Base-by-base conservation (phyloP, 106 monocot species). In the Narthecium ossifragum region DNA sequence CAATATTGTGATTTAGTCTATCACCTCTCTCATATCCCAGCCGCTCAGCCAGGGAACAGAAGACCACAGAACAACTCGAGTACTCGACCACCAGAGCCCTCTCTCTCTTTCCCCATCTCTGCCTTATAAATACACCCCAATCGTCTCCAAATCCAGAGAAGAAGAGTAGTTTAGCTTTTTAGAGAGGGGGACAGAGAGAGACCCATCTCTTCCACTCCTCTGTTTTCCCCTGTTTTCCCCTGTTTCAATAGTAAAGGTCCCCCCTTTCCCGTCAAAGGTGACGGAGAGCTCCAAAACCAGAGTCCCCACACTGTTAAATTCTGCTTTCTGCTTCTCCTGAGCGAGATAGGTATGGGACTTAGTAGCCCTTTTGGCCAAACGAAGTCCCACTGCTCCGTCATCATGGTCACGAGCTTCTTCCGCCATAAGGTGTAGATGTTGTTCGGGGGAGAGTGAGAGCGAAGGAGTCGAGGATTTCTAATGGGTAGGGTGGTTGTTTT, bases 351-450 rank as follows among this genome's bases (percentile, higher is more conserved):
- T 40, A 78, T 85, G 85, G 80, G 70, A 17, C 34, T 71, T 18
- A 20, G 60, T 24, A 60, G 52, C 33, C 59, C 57, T 18, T 53
- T 31, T 20, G 49, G 72, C 34, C 63, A 60, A 25, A 57, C 60
- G 33, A 65, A 75, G 12, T 68, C 55, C 21, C 75, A 72, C 46
- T 75, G 59, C 38, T 69, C 78, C 34, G 62, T 78, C 24, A 46
- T 69, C 57, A 73, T 75, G 87, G 70, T 60, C 75, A 87, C 87
- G 41, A 87, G 87, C 75, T 81, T 81, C 68, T 86, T 81, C 60
- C 74, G 78, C 46, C 86, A 86, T 57, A 81, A 82, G 72, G 56
- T 65, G 26, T 73, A 1, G 39, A 33, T 0, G 28, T 18, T 14
- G 26, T 14, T 8, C 22, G 14, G 26, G 46, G 12, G 7, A 26